Evolutionary conservation across 805 yeast genomes (phyloP).

Genomic region (Phaffomyces thermotolerans): DNA sequence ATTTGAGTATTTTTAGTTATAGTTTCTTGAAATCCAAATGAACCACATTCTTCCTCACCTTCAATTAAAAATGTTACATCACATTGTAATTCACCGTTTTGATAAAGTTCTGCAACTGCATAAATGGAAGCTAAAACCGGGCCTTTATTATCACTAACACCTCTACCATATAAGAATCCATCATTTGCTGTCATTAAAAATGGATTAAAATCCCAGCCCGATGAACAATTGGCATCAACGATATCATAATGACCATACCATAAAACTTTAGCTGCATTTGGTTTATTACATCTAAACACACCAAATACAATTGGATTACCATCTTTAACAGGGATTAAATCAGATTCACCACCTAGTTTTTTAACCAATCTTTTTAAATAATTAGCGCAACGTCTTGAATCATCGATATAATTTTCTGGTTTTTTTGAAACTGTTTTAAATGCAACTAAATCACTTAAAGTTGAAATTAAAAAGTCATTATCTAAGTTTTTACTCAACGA

Average conservation of each 20-base stretch:
- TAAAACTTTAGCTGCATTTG: slow-evolving; percentile 40
- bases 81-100: slow-evolving; percentile 42
- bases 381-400: slow-evolving; percentile 82
- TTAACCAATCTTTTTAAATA: slow-evolving; percentile 55
- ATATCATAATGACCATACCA: slow-evolving; percentile 98
- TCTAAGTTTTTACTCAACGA: slow-evolving; percentile 27
- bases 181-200: slow-evolving; percentile 66
- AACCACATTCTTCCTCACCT: slow-evolving; percentile 95
- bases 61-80: slow-evolving; percentile 83
- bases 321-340: slow-evolving; percentile 62
- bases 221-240: slow-evolving; percentile 60
- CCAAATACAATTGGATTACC: slow-evolving; percentile 88
- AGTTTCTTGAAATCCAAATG: slow-evolving; percentile 72
- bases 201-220: slow-evolving; percentile 74
- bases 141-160: slow-evolving; percentile 93
- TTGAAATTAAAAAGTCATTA: slow-evolving; percentile 56
- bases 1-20: slow-evolving; percentile 42
- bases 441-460: slow-evolving; percentile 54
- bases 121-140: slow-evolving; percentile 82
- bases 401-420: slow-evolving; percentile 62
- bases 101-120: slow-evolving; percentile 70
- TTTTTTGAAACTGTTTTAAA: slow-evolving; percentile 73
- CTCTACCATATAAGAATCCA: slow-evolving; percentile 87
- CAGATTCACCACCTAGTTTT: slow-evolving; percentile 64
- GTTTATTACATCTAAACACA: slow-evolving; percentile 44